A percentile compares a stretch with the other conserved stretches of the same genome.
Conservation (phyloP, 2,329 filamentous ascomycete genomes). For the Dryadomyces quercivorus region DNA sequence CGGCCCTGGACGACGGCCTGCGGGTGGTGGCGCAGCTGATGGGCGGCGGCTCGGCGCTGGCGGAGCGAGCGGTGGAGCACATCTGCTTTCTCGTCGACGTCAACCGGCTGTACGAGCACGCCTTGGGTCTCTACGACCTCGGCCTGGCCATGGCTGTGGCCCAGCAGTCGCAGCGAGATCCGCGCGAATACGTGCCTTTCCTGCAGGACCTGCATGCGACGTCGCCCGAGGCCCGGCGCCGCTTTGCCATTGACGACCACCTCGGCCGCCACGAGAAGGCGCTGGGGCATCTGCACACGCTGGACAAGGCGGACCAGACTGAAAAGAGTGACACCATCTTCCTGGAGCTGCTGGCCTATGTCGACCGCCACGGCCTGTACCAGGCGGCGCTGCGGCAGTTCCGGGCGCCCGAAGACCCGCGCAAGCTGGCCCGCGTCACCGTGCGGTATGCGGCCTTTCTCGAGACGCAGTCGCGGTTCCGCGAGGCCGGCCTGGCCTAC, state of each 20-base stretch:
- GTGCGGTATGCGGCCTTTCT: conserved; percentile 70
- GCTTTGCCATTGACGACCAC: conserved; percentile 82
- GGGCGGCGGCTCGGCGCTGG: conserved; percentile 47
- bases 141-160: conserved; percentile 83
- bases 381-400: conserved; percentile 66
- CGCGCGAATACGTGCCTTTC: conserved; percentile 89
- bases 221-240: conserved; percentile 55
- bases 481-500: conserved; percentile 81
- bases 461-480: conserved; percentile 60
- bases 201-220: conserved; percentile 68
- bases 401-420: conserved; percentile 48
- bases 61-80: conserved; percentile 85
- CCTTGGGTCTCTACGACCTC: conserved; percentile 82
- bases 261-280: conserved; percentile 68
- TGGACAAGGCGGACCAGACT: conserved; percentile 28
- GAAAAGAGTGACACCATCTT: conserved; percentile 34
- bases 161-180: conserved; percentile 92
- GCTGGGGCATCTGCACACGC: conserved; percentile 58
- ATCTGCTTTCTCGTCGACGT: conserved; percentile 96
- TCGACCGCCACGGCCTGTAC: conserved; percentile 69
- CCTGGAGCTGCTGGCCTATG: conserved; percentile 67
- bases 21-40: conserved; percentile 64
- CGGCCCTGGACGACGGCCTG: conserved; percentile 78
- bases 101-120: conserved; percentile 81
- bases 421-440: conserved; percentile 38